Base-by-base conservation (phyloP, 371 early-diverging fungal genomes). In the Mucor ambiguus region DNA sequence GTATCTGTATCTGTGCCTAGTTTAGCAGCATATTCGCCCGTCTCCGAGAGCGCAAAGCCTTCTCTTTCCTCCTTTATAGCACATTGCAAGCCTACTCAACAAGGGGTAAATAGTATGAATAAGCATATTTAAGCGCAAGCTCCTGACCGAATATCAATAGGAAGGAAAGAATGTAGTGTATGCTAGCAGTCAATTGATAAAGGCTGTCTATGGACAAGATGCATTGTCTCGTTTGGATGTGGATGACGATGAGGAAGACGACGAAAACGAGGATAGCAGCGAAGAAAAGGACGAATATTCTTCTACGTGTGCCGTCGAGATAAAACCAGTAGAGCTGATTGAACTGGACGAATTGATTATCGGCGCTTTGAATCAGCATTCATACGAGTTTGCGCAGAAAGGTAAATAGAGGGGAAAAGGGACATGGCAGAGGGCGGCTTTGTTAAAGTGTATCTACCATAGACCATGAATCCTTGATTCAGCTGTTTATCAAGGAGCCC, bases 331-430 rank as follows among this genome's bases (percentile, higher is more conserved):
- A 4, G 71, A 81, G 49, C 67, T 87, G 43, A 82, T 89, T 20
- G 87, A 86, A 58, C 72, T 91, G 57, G 84, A 88, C 61, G 89
- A 90, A 64, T 58, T 90, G 20, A 84, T 90, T 54, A 55, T 92
- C 56, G 89, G 87, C 26, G 91, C 90, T 26, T 73, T 84, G 62
- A 83, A 86, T 30, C 32, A 75, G 8, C 71, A 68, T 10, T 83
- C 90, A n/a, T 90, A 83, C 73, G 77, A 77, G 37, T 73, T 61
- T 64, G 85, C 86, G 11, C 77, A 82, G 38, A 60, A 79, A 74
- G 85, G 89, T 87, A 82, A 14, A 1, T 14, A 37, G 12, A 41
- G 11, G 24, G 38, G 33, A 9, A 55, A 41, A 9, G 18, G 14
- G 44, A 29, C 4, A 69, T 48, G 5, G 29, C 28, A 33, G 4